Conservation (phyloP, 441 rosid genomes). For the Arabidopsis hybrid region DNA sequence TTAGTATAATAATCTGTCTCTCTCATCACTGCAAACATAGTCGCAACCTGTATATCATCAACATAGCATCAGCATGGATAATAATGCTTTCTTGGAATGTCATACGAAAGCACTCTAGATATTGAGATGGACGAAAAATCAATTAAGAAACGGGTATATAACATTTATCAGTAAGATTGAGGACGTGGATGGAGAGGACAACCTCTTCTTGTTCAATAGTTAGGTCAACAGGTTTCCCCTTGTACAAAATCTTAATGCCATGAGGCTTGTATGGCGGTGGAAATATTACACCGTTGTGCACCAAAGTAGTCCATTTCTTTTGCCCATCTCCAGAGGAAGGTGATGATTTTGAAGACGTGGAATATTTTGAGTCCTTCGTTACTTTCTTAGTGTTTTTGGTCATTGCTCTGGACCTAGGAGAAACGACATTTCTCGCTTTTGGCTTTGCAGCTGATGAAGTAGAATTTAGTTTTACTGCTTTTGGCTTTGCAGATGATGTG, state of each 20-base stretch:
- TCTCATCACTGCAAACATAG: conserved; percentile 98
- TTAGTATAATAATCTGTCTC: conserved; percentile 92
- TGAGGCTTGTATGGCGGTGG: conserved; percentile 93
- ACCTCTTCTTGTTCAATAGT: conserved; percentile 90
- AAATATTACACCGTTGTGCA: conserved; percentile 94
- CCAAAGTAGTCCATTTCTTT: conserved; percentile 97
- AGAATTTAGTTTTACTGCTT: conserved; percentile 32
- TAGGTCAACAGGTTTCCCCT: conserved; percentile 79
- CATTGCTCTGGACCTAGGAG: conserved; percentile 60
- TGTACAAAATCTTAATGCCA: conserved; percentile 83
- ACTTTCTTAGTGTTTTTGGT: conserved; percentile 64
- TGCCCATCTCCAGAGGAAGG: conserved; percentile 96
- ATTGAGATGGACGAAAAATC: conserved; percentile 9
- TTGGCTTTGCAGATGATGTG: conserved; percentile 52
- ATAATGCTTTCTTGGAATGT: conserved; percentile 18
- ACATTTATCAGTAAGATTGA: conserved; percentile 4
- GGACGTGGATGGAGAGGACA: conserved; percentile 30
- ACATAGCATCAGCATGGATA: conserved; percentile 19
- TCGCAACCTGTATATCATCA: conserved; percentile 60
- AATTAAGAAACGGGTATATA: conserved; percentile 10
- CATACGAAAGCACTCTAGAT: conserved; percentile 22
- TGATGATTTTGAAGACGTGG: conserved; percentile 64
- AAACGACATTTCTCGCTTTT: conserved; percentile 55
- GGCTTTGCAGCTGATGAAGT: conserved; percentile 48
- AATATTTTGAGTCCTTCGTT: conserved; percentile 64